Evolutionary conservation across 108 stramenopile genomes (phyloP).

Genomic region (Conticribra weissflogii): DNA sequence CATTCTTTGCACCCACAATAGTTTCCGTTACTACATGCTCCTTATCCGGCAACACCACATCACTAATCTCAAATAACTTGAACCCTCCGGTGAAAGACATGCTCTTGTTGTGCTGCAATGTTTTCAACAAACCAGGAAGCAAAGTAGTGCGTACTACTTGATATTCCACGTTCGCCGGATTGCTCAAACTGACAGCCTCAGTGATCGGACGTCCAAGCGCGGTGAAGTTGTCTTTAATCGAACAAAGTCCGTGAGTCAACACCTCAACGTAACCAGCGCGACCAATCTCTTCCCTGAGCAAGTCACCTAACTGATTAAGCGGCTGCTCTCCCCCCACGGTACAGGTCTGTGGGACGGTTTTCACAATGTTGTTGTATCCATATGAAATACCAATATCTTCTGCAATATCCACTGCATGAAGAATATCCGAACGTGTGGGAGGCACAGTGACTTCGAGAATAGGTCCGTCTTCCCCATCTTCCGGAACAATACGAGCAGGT

Average conservation of each 20-base stretch:
- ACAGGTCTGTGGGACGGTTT: conserved; percentile 81
- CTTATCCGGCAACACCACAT: conserved; percentile 93
- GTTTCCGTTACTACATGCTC: conserved; percentile 80
- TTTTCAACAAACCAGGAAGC: conserved; percentile 95
- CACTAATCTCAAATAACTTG: conserved; percentile 95
- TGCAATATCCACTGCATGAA: conserved; percentile 97
- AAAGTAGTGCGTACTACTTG: conserved; percentile 97
- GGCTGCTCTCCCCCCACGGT: conserved; percentile 90
- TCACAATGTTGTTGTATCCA: conserved; percentile 98
- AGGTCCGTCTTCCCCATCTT: conserved; percentile 56
- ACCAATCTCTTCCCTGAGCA: conserved; percentile 95
- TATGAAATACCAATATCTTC: conserved; percentile 99
- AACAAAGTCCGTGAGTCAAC: conserved; percentile 91
- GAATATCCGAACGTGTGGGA: conserved; percentile 95
- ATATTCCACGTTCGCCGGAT: conserved; percentile 98
- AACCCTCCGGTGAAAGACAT: conserved; percentile 83
- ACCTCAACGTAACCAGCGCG: conserved; percentile 94
- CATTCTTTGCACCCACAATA: conserved; percentile 94
- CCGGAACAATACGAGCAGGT: conserved; percentile 72
- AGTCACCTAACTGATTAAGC: conserved; percentile 90
- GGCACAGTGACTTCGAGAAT: conserved; percentile 94
- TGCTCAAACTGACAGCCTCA: conserved; percentile 87
- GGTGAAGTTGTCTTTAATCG: conserved; percentile 92
- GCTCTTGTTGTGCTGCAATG: conserved; percentile 91
- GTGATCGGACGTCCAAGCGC: conserved; percentile 73